Evolutionary conservation across 805 yeast species (phyloP), one percentile per base, ranked within the genome.

Genomic region (Ogataea methanolica): DNA sequence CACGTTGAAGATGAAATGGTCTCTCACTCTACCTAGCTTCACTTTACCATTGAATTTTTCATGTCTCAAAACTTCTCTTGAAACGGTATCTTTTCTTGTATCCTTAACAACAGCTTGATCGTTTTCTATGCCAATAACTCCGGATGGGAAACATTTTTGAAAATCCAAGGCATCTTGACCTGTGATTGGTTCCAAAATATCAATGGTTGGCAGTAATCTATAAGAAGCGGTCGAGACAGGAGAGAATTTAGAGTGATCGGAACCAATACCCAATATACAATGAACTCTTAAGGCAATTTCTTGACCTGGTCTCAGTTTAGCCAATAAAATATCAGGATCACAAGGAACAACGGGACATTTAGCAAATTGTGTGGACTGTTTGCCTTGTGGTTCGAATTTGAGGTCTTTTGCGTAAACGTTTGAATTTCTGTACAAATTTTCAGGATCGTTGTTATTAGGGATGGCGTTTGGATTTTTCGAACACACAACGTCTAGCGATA

Each of bases 171-270:
- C 98, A 43, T 79, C 78, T 8, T 75, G 80, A 6, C 97, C 97
- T 0, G 69, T 71, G 49, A 94, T 88, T 42, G 92, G 88, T 52
- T 80, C 71, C 37, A 72, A 65, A 45, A 94, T 89, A 53, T 85
- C 82, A 57, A 91, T 91, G 23, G 80, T 84, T 15, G 99, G 99
- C 72, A 94, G 69, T 62, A 94, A 75, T 69, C 99, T 79, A 71
- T 94, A 94, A 14, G 97, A 88, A 3, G 99, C 97, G 14, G 99
- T 94, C 16, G 96, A 80, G 11, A 94, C 99, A 5, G 99, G 99
- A 7, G 97, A 89, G 66, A 88, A 94, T 69, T 94, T 94, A 50
- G 99, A 97, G 68, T 94, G 99, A 67, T 94, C 99, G 38, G 89
- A 70, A 44, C 97, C 99, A 55, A 88, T 71, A 49, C 99, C 99